Evolutionary conservation across 495 filamentous ascomycete species (phyloP), one percentile per base, ranked within the genome.

Genomic region (Hypoxylon fuscum): DNA sequence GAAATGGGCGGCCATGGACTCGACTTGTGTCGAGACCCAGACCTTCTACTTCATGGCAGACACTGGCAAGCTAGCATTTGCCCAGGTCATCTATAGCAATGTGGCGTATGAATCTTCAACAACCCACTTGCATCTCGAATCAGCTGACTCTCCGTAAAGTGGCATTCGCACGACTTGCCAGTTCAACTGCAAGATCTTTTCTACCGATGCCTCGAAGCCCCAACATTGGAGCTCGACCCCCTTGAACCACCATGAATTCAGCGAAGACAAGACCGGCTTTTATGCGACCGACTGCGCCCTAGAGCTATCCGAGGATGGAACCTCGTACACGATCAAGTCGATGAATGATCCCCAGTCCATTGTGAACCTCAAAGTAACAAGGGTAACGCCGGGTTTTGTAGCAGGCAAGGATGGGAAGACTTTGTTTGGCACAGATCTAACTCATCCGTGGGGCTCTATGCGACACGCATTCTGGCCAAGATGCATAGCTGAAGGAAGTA

Each of bases 61-160:
- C 56, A 81, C 76, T 54, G 96, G 95, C 14, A 81, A 86, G 59
- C 70, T 94, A 61, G 92, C 83, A 5, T 82, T 96, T 74, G 85
- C 83, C 47, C 96, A 98, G 81, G 83, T 97, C 74, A 97, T 98
- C 72, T 97, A 97, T 84, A 97, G 90, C 78, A 98, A 97, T 76
- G 91, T 98, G 76, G 89, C 85, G 95, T 97, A 85, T 81, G 93
- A 72, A 20, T 46, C 47, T 29, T 45, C 31, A 35, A 21, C 47
- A 32, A 37, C 34, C 48, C 29, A 7, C 29, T 23, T 51, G 27
- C 54, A 31, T 59, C 41, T 59, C 42, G 20, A 54, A 45, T 21
- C 10, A 46, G 68, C 77, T 77, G 61, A 81, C 72, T 22, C 49
- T 49, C 22, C 47, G 29, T 37, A 70, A 68, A 98, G 95, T 43